phyloP scores from a whole-genome alignment of 495 filamentous ascomycete species.

The Neurospora hispaniola region DNA sequence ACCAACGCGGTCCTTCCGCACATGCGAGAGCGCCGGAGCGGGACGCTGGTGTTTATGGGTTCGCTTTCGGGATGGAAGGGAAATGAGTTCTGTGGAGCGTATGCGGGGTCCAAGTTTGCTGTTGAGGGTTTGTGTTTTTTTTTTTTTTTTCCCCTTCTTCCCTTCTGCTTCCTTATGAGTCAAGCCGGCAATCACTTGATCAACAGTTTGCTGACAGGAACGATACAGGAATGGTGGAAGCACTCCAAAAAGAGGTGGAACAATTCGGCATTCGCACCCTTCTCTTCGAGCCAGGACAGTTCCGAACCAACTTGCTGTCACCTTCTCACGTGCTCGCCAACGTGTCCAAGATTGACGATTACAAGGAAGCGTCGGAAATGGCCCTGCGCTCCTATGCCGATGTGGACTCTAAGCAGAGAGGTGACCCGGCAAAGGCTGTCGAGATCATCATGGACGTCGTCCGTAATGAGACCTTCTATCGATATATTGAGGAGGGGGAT shows the following conservation, averaged over 20 bases:
- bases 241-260: slow-evolving; percentile 10
- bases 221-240: slow-evolving; percentile 12
- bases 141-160: not conserved
- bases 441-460: slow-evolving; percentile 11
- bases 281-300: slow-evolving; percentile 14
- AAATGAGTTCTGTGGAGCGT: slow-evolving; percentile 5
- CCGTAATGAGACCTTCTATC: slow-evolving; percentile 7
- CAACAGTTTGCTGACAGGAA: not conserved
- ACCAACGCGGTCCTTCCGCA: slow-evolving; percentile 36
- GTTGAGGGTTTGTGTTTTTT: slow-evolving; percentile 7
- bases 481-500: not conserved
- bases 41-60: slow-evolving; percentile 29
- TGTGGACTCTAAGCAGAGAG: not conserved
- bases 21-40: slow-evolving; percentile 34
- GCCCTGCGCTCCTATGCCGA: not conserved
- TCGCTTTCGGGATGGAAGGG: slow-evolving; percentile 12
- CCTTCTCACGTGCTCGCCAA: not conserved
- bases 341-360: slow-evolving; percentile 9
- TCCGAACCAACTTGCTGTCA: slow-evolving; percentile 7
- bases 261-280: slow-evolving; percentile 9
- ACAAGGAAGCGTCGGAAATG: slow-evolving; percentile 5
- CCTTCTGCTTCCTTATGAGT: not conserved
- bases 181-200: not conserved
- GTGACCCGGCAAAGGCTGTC: slow-evolving; percentile 12
- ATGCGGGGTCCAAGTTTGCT: slow-evolving; percentile 12